Percentiles rank a stretch among this genome's conserved stretches.
These are phyloP conservation scores for Suillus sp. DNA, from an alignment of 768 basidiomycete species.

Conservation along the genomic window DNA sequence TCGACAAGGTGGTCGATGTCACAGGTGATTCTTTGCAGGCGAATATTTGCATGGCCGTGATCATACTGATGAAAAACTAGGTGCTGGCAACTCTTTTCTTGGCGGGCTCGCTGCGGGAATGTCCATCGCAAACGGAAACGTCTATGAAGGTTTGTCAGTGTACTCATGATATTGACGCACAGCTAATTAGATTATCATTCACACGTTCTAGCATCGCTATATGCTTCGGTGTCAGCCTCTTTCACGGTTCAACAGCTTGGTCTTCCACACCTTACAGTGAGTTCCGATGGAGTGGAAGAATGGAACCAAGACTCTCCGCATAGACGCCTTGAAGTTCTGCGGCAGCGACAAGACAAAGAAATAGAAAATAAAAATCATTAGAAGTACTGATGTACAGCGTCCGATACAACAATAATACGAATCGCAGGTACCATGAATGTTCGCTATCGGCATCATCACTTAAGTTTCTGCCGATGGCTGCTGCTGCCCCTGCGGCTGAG, in stretches of 20 bases:
- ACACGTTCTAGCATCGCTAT: slow-evolving; percentile 55
- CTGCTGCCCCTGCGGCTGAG: slow-evolving; percentile 53
- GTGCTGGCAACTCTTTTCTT: slow-evolving; percentile 90
- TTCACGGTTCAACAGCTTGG: slow-evolving; percentile 83
- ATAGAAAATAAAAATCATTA: slow-evolving; percentile 36
- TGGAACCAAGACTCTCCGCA: slow-evolving; percentile 79
- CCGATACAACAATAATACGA: slow-evolving; percentile 22
- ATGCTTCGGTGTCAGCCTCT: slow-evolving; percentile 80
- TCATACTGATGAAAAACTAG: slow-evolving; percentile 38
- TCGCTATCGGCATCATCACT: background rate
- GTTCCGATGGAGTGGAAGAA: slow-evolving; percentile 31
- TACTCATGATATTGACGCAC: slow-evolving; percentile 12
- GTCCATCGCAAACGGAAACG: slow-evolving; percentile 51
- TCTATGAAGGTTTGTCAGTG: slow-evolving; percentile 60
- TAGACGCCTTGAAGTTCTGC: slow-evolving; percentile 56
- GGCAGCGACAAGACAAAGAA: slow-evolving; percentile 40
- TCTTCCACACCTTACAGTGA: slow-evolving; percentile 53
- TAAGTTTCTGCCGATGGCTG: slow-evolving; percentile 14
- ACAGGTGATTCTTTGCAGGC: slow-evolving; percentile 52
- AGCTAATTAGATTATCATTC: slow-evolving; percentile 19
- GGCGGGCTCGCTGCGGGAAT: slow-evolving; percentile 84
- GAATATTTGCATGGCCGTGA: background rate
- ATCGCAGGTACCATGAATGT: slow-evolving; percentile 12
- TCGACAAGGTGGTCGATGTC: slow-evolving; percentile 69
- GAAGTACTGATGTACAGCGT: slow-evolving; percentile 27